These are phyloP conservation scores for Ocimum tenuiflorum DNA, from an alignment of 257 asterid species.

Conservation along the genomic window DNA sequence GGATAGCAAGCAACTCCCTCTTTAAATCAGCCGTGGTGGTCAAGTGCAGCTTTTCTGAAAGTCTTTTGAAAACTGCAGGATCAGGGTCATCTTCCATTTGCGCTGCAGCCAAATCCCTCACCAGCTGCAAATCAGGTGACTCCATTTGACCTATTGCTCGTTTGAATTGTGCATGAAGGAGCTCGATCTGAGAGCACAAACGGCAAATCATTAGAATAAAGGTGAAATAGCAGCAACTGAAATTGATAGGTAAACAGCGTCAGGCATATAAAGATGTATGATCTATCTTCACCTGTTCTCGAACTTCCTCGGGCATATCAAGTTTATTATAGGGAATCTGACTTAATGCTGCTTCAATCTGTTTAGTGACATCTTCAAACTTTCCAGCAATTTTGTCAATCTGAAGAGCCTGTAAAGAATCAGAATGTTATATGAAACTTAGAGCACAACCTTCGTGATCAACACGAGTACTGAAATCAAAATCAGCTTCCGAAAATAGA, in stretches of 20 bases:
- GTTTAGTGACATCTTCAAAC: constrained; percentile 53
- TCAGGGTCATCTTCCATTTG: constrained; percentile 72
- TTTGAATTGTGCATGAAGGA: constrained; percentile 79
- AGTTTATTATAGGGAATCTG: constrained; percentile 64
- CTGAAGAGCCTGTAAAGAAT: constrained; percentile 66
- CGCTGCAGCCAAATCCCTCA: constrained; percentile 67
- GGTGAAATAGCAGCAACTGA: background rate
- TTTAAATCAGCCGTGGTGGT: constrained; percentile 60
- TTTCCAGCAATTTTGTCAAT: constrained; percentile 50
- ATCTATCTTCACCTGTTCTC: constrained; percentile 78
- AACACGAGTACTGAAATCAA: background rate
- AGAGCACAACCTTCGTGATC: background rate
- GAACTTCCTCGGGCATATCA: constrained; percentile 78
- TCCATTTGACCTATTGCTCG: constrained; percentile 72
- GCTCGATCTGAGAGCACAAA: constrained; percentile 57
- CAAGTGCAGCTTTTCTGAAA: constrained; percentile 79
- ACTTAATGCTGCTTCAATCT: constrained; percentile 68
- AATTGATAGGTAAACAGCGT: background rate
- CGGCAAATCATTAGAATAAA: constrained; percentile 12
- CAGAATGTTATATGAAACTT: background rate
- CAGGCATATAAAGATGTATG: background rate
- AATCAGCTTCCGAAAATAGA: too few species aligned
- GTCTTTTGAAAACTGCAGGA: constrained; percentile 54
- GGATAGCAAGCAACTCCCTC: constrained; percentile 71
- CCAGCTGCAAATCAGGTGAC: constrained; percentile 72